A percentile compares a stretch with the other conserved stretches of the same genome.
Evolutionary conservation across 2,329 filamentous ascomycete genomes (phyloP).

Genomic region (Acephala macrosclerotiorum): DNA sequence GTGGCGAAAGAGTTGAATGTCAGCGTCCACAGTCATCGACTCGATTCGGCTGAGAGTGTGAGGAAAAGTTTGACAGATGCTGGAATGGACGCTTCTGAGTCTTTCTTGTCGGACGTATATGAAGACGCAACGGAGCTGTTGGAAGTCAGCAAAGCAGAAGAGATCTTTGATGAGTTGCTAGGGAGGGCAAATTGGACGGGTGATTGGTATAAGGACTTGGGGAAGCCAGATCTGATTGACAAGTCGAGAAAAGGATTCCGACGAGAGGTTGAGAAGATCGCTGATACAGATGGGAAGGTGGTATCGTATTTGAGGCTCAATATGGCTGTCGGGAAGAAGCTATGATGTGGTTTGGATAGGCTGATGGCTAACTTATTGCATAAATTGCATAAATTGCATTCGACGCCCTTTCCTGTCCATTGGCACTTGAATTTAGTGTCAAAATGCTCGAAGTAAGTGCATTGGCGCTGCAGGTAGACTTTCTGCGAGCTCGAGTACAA

Average conservation of each 20-base stretch:
- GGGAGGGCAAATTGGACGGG: slow-evolving; percentile 13
- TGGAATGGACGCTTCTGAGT: slow-evolving; percentile 24
- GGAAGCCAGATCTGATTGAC: slow-evolving; percentile 12
- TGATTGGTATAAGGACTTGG: slow-evolving; percentile 24
- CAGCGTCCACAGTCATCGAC: slow-evolving; percentile 9
- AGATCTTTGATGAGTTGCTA: slow-evolving; percentile 27
- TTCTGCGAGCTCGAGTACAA: too few relatives aligned
- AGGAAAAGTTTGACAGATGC: slow-evolving; percentile 21
- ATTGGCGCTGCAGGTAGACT: too few relatives aligned
- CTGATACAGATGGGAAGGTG: slow-evolving; percentile 27
- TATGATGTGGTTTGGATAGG: neutral
- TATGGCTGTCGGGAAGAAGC: slow-evolving; percentile 29
- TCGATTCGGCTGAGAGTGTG: slow-evolving; percentile 20
- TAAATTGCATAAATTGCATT: too few relatives aligned
- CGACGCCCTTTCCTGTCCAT: too few relatives aligned
- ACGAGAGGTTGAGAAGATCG: slow-evolving; percentile 23
- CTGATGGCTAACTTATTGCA: slow-evolving; percentile 2
- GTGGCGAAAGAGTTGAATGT: slow-evolving; percentile 22
- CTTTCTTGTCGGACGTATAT: slow-evolving; percentile 26
- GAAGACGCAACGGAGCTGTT: slow-evolving; percentile 2
- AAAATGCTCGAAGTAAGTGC: too few relatives aligned
- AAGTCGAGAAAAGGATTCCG: slow-evolving; percentile 25
- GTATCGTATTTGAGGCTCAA: slow-evolving; percentile 26
- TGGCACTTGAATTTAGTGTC: too few relatives aligned
- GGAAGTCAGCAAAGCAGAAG: slow-evolving; percentile 18